Percentiles rank a stretch among this genome's conserved stretches.
These are phyloP conservation scores for Puccinia triticina DNA, from an alignment of 1,284 basidiomycete genomes.

Conservation along the genomic window DNA sequence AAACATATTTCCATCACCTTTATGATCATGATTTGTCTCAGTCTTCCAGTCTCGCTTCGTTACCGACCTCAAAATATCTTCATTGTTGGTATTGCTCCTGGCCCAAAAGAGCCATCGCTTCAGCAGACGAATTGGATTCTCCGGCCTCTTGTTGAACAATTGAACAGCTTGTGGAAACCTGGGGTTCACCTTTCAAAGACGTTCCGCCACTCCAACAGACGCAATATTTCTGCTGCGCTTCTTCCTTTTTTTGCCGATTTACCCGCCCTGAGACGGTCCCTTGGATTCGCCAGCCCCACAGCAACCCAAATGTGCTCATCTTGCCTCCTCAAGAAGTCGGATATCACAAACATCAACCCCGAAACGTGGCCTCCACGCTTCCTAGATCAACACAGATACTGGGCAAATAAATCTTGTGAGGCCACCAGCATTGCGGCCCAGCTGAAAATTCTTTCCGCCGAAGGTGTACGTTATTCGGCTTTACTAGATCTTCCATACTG, in stretches of 20 bases:
- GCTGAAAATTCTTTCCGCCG: neutral
- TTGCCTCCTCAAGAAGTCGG: conserved; percentile 26
- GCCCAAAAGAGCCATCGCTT: conserved; percentile 51
- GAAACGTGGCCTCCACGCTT: neutral
- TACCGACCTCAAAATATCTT: conserved; percentile 53
- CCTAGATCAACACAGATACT: neutral
- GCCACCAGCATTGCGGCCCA: neutral
- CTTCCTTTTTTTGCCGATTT: conserved; percentile 52
- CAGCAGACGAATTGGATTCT: conserved; percentile 53
- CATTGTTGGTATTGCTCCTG: conserved; percentile 60
- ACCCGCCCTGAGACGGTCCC: conserved; percentile 47
- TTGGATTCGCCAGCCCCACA: conserved; percentile 35
- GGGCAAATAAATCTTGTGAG: conserved; percentile 16
- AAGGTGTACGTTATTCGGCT: conserved; percentile 16
- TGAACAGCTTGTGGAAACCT: neutral
- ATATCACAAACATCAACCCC: conserved; percentile 17
- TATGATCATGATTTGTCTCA: conserved; percentile 21
- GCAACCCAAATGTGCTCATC: conserved; percentile 47
- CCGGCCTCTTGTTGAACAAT: neutral
- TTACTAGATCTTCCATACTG: conserved; percentile 26
- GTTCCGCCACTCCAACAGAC: neutral
- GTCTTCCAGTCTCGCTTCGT: conserved; percentile 52
- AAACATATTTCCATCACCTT: conserved; percentile 21
- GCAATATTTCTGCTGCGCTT: neutral
- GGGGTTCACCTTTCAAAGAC: conserved; percentile 21